Evolutionary conservation across 225 moss, liverwort and hornwort genomes (phyloP), one percentile per base, ranked within the genome.

Genomic region (Pleurozium schreberi): DNA sequence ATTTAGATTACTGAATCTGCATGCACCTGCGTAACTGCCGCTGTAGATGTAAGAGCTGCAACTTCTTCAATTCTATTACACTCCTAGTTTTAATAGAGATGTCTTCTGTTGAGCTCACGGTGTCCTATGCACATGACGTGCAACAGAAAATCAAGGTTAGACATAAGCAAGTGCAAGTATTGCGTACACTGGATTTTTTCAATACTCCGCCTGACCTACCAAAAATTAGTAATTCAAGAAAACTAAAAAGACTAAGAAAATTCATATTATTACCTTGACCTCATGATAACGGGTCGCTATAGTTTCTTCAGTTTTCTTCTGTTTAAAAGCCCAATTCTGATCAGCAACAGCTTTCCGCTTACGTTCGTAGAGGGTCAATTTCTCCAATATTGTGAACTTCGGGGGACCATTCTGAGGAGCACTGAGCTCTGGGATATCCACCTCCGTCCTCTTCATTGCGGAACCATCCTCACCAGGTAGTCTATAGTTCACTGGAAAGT

Each of bases 41-140:
- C 90, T 99, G 99, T 62, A 99, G 90, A 49, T 92, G 93, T 87
- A 97, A 90, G 31, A 97, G 93, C 91, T 99, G 97, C 92, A 99
- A 88, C 89, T 97, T 99, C 91, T 99, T 99, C 70, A 99, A 89
- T 84, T 97, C 99, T 81, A 99, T 99, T 57, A 99, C 97, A 93
- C 95, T 99, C 90, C 95, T 96, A 52, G 99, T 99, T 93, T 96
- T 99, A 25, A 98, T 94, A 63, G 96, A 95, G 60, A 96, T 95
- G 86, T 97, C 97, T 76, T 97, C 97, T 45, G 95, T 95, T 70
- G 96, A 95, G 92, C 92, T 96, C 92, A 96, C 96, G 67, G 95
- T 92, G 80, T 96, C 97, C 99, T 99, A 95, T 83, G 64, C 26
- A 90, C 43, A 90, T 76, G 64, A 80, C 69, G 78, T 40, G 86